Evolutionary conservation across 441 rosid genomes (phyloP).

Genomic region (Pelargonium myrrhifolium): DNA sequence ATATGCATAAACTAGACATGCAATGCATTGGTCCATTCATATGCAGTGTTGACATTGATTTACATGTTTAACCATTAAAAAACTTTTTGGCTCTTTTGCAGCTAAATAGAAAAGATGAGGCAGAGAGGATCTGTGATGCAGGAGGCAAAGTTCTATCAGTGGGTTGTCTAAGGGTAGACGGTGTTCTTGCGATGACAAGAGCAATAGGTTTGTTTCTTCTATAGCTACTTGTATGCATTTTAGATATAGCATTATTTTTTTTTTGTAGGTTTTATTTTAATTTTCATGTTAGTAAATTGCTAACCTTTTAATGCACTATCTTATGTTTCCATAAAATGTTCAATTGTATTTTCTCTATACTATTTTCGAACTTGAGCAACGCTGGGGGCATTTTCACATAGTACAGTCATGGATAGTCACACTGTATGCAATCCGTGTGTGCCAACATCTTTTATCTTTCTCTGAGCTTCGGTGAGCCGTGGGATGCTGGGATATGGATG

Average conservation of each 20-base stretch:
- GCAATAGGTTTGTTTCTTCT: constrained; percentile 17
- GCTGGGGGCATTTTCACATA: too few relatives aligned
- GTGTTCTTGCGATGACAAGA: constrained; percentile 25
- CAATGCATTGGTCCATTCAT: background rate
- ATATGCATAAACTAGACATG: background rate
- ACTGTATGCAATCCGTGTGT: too few relatives aligned
- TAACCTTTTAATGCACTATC: background rate
- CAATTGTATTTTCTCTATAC: too few relatives aligned
- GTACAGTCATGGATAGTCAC: too few relatives aligned
- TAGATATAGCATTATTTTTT: background rate
- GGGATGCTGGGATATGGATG: too few relatives aligned
- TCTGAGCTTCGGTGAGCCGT: too few relatives aligned
- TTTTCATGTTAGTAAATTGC: background rate
- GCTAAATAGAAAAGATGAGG: constrained; percentile 18
- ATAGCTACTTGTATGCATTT: background rate
- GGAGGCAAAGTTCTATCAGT: constrained; percentile 22
- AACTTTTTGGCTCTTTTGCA: background rate
- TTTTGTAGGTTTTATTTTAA: background rate
- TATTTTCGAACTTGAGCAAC: too few relatives aligned
- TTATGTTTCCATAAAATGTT: background rate
- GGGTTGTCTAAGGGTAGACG: constrained; percentile 18
- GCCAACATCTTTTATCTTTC: too few relatives aligned
- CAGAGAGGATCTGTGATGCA: constrained; percentile 11
- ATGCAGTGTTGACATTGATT: background rate
- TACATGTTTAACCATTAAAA: background rate